Base-by-base conservation (phyloP, 148 eudicot genomes). In the Pouteria glomerata region DNA sequence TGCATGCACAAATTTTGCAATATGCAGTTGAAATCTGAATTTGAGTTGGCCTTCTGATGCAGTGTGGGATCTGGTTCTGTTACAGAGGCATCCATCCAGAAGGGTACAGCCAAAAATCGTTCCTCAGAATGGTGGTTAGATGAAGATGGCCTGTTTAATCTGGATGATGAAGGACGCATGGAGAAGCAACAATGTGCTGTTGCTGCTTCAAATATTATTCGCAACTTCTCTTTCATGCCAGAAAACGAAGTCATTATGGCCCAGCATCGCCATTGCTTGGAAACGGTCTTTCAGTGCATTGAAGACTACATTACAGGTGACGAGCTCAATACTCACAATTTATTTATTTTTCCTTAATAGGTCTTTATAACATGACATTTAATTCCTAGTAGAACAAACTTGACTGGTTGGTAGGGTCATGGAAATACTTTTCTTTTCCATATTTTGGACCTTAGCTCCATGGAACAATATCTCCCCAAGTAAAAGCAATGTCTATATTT, bases 131-230 rank as follows among this genome's bases (percentile, higher is more conserved):
- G 99, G 99, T 91, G 97, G 97, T 84, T 84, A 76, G 93, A 92
- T 72, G 99, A 95, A 78, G 97, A 95, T 84, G 96, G 97, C 76
- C 70, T 95, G 59, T 95, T 95, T 73, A 95, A 95, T 77, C 73
- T 88, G 71, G 97, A 95, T 69, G 99, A 95, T 41, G 99, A 95
- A 66, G 99, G 97, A 39, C 91, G 96, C 44, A 81, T 81, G 35
- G 97, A 95, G 77, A 91, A 92, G 80, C 99, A 95, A 87, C 93
- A 76, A 56, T 91, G 93, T 91, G 97, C 97, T 77, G 86, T 89
- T 85, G 93, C 94, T 74, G 97, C 97, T 72, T 95, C 99, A 44
- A 95, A 91, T 81, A 87, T 95, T 65, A 80, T 95, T 42, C 96
- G 97, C 31, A 95, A 95, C 79, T 91, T 95, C 66, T 95, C 99